Conservation (phyloP, 2,329 filamentous ascomycete genomes). For the Curvularia sp. region DNA sequence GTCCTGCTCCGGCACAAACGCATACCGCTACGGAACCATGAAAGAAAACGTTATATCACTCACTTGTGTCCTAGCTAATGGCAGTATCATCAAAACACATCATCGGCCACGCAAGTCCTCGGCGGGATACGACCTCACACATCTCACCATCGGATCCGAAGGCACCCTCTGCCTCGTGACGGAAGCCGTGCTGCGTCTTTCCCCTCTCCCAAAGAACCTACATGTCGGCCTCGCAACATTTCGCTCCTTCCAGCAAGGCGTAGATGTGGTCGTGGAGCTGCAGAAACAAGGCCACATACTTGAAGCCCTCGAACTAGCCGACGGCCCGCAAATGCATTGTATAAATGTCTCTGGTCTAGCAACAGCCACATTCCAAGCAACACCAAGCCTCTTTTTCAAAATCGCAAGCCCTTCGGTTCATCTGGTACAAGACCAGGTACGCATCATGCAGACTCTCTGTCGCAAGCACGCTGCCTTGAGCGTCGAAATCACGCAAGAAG, state of each 20-base stretch:
- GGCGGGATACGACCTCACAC: slow-evolving; percentile 89
- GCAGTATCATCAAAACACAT: slow-evolving; percentile 84
- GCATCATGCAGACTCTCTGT: slow-evolving; percentile 66
- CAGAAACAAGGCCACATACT: slow-evolving; percentile 81
- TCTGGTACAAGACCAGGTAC: slow-evolving; percentile 77
- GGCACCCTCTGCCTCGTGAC: slow-evolving; percentile 90
- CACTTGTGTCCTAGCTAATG: slow-evolving; percentile 87
- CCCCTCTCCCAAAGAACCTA: slow-evolving; percentile 75
- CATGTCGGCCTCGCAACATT: slow-evolving; percentile 78
- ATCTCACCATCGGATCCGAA: slow-evolving; percentile 87
- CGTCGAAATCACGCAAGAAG: slow-evolving; percentile 69
- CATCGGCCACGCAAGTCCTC: slow-evolving; percentile 87
- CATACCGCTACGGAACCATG: slow-evolving; percentile 93
- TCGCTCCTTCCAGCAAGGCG: slow-evolving; percentile 70
- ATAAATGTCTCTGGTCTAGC: slow-evolving; percentile 68
- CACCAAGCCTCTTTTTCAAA: slow-evolving; percentile 76
- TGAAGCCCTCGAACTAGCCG: slow-evolving; percentile 86
- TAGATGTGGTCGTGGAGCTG: slow-evolving; percentile 77
- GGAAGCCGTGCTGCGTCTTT: slow-evolving; percentile 85
- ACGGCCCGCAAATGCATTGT: slow-evolving; percentile 81
- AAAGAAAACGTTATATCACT: slow-evolving; percentile 86
- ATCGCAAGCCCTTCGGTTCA: slow-evolving; percentile 67
- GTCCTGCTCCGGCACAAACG: slow-evolving; percentile 80
- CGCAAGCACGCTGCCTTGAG: slow-evolving; percentile 64
- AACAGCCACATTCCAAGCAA: slow-evolving; percentile 65